Evolutionary conservation across 768 basidiomycete species (phyloP), one percentile per base, ranked within the genome.

Genomic region (Mycena vitilis): DNA sequence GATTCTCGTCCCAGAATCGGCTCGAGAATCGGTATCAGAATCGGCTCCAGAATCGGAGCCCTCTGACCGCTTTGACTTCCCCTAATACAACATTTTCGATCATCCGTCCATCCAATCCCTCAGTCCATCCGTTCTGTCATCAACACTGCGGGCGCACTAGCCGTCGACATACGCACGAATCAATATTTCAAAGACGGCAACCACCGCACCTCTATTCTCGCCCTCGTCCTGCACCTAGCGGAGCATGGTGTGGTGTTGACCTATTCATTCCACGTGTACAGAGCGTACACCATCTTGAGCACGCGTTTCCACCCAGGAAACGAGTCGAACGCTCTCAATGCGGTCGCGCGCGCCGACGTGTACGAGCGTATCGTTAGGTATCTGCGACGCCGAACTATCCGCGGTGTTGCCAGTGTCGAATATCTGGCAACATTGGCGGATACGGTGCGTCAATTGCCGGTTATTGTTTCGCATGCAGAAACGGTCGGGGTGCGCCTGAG

Each of bases 261-360:
- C 45, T 72, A 68, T 18, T 60, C 58, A n/a, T 72, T 69, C 18
- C 38, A 47, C 51, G 56, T 62, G 12, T 66, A 72, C 52, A 52
- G 67, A 25, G 71, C 71, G 16, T 66, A 69, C 65, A 69, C 71
- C 8, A 55, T 66, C 18, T 34, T 64, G 34, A 66, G 68, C 22
- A 68, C 71, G 6, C 64, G 71, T 13, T 72, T 72, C 48, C 71
- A 69, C 34, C 68, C 57, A 49, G 65, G 65, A n/a, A 72, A 72
- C 57, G 64, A 72, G 58, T 69, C 68, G 25, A 72, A 66, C 54
- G 36, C 55, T 16, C 63, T 69, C 15, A 42, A 61, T 48, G 38
- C 42, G 30, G 62, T 30, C 20, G 71, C 68, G 47, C 63, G 44
- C 20, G 62, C 30, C 16, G 36, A 66, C 48, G 65, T 68, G 34